These are phyloP conservation scores for Fusarium udum DNA, from an alignment of 2,329 filamentous ascomycete species.

Conservation along the genomic window DNA sequence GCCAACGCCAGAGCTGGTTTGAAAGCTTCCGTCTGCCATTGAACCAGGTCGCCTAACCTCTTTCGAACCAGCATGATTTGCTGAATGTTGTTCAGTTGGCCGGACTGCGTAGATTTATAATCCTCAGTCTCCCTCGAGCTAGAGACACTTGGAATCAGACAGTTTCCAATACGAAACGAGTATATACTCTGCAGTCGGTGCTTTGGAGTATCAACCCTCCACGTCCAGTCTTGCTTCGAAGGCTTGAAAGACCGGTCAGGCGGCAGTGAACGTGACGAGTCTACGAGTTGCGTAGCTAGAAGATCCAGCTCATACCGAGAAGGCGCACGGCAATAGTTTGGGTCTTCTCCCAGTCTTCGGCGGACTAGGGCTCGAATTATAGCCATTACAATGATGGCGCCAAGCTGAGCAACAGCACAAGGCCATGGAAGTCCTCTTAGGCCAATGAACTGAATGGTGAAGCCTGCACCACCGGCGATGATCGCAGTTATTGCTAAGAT, in stretches of 20 bases:
- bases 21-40: not conserved
- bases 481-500: not conserved
- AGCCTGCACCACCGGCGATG: not conserved
- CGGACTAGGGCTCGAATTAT: not conserved
- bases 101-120: not conserved
- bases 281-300: not conserved
- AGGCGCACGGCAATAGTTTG: not conserved
- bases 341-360: not conserved
- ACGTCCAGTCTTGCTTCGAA: not conserved
- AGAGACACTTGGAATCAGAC: not conserved
- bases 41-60: not conserved
- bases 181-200: not conserved
- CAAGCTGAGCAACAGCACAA: not conserved
- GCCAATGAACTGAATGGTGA: not conserved
- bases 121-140: not conserved
- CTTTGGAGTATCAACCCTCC: not conserved
- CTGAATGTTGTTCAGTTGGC: not conserved
- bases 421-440: not conserved
- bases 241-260: not conserved
- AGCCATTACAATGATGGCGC: not conserved
- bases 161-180: not conserved
- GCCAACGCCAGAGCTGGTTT: not conserved
- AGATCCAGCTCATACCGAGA: not conserved
- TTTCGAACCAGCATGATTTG: not conserved
- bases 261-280: accelerated